Evolutionary conservation across 2,329 filamentous ascomycete genomes (phyloP), one percentile per base, ranked within the genome.

Genomic region (Blumeria hordei): DNA sequence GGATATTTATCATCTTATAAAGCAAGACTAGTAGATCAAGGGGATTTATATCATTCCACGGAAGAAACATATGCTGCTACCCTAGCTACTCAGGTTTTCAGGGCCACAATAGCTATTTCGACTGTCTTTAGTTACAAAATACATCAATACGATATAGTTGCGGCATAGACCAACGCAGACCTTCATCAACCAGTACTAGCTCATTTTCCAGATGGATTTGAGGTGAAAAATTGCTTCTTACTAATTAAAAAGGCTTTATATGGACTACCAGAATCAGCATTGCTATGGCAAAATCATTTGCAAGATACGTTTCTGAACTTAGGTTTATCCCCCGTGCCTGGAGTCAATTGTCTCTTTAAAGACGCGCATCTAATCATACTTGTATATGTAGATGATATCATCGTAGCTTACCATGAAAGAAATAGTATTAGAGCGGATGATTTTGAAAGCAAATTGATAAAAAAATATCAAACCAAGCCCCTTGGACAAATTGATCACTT

Each of bases 21-120:
- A 39, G 60, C 61, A 28, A 16, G 61, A 21, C 50, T 62, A 9
- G 61, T 59, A 32, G 60, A 61, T 16, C 10, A 4, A n/a, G 58
- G 61, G 43, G 59, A 62, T 37, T 55, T 60, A 16, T 50, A 62
- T 45, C 32, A 44, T 21, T 49, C 33, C 6, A 9, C 45, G 3
- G 52, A 58, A 10, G 43, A 55, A 6, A 57, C 55, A 7, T 55
- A 21, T 45, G 39, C 21, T 18, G 39, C 53, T 11, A 54, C 53
- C 8, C 53, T 54, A 14, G 28, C 53, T 21, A 21, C 39, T 28
- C 33, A 34, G 34, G 28, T 51, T n/a, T 51, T 51, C 33, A 51
- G 49, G 16, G 28, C 49, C 10, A 14, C 8, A 51, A 51, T 51
- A 8, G 49, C 49, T 12, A 34, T 51, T 34, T 12, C 49, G 10